Evolutionary conservation across 208 protist genomes (phyloP).

Genomic region (Trypanosoma avium): DNA sequence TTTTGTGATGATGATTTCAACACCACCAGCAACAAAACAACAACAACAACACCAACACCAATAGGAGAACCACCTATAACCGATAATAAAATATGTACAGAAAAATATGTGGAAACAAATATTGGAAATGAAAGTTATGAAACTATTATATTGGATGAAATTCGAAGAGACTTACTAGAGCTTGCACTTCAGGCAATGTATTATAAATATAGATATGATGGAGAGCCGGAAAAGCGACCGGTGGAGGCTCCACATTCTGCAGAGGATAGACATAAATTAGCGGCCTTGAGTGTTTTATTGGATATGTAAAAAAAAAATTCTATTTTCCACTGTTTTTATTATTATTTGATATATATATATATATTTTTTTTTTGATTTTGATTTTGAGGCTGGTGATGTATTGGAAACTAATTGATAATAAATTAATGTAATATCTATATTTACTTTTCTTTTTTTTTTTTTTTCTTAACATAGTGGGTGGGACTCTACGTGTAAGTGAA

Average conservation of each 20-base stretch:
- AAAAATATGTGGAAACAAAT: background rate
- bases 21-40: background rate
- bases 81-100: too few relatives aligned
- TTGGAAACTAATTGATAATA: too few relatives aligned
- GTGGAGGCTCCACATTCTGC: slow-evolving; percentile 17
- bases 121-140: slow-evolving; percentile 42
- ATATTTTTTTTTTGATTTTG: too few relatives aligned
- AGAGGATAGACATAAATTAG: slow-evolving; percentile 29
- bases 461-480: background rate
- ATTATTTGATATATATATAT: too few relatives aligned
- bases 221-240: slow-evolving; percentile 54
- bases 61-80: background rate
- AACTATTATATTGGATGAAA: slow-evolving; percentile 47
- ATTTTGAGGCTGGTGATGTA: too few relatives aligned
- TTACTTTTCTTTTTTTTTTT: slow-evolving; percentile 8
- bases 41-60: background rate
- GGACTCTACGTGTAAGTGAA: too few relatives aligned
- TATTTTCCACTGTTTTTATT: background rate
- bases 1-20: background rate
- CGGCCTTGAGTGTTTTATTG: slow-evolving; percentile 46
- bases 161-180: slow-evolving; percentile 42
- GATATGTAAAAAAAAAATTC: slow-evolving; percentile 57
- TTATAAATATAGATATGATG: slow-evolving; percentile 68
- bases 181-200: slow-evolving; percentile 60
- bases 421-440: background rate